Conservation (phyloP, 306 rosid species). For the Lathyrus oleraceus region DNA sequence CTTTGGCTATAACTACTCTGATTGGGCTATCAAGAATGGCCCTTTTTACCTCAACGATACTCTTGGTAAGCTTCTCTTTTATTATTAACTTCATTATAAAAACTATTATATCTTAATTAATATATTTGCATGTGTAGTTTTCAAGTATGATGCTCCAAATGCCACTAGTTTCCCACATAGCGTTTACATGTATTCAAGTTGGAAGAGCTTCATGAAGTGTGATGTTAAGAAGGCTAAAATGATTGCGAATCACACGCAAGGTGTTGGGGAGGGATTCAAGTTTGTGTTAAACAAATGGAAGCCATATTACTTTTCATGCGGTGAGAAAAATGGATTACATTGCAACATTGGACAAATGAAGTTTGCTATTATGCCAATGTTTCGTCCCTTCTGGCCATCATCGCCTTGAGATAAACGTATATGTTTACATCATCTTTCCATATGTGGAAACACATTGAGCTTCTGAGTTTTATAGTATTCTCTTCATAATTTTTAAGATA, state of each 20-base stretch:
- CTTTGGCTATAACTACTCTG: slow-evolving; percentile 52
- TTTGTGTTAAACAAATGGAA: slow-evolving; percentile 53
- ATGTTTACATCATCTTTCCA: not conserved
- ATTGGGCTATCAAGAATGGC: slow-evolving; percentile 54
- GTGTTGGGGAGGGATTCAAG: slow-evolving; percentile 58
- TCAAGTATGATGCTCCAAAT: slow-evolving; percentile 70
- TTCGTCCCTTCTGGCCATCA: slow-evolving; percentile 41
- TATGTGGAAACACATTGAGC: not conserved
- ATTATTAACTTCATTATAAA: not conserved
- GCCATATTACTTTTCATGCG: slow-evolving; percentile 68
- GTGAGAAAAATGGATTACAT: slow-evolving; percentile 58
- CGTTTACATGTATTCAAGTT: slow-evolving; percentile 52
- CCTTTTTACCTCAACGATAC: slow-evolving; percentile 65
- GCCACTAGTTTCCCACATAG: slow-evolving; percentile 49
- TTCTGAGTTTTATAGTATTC: not conserved
- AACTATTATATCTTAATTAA: no score
- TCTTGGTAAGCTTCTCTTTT: slow-evolving; percentile 43
- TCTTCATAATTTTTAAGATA: not conserved
- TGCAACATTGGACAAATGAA: slow-evolving; percentile 70
- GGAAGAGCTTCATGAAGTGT: slow-evolving; percentile 54
- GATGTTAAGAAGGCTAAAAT: slow-evolving; percentile 48
- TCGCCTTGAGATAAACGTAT: slow-evolving; percentile 25
- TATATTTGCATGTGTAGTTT: slow-evolving; percentile 40
- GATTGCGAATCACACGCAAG: slow-evolving; percentile 48
- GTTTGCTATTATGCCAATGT: slow-evolving; percentile 53